Percentiles rank a stretch among this genome's conserved stretches.
These are phyloP conservation scores for Buddleja alternifolia DNA, from an alignment of 257 asterid genomes.

Conservation along the genomic window DNA sequence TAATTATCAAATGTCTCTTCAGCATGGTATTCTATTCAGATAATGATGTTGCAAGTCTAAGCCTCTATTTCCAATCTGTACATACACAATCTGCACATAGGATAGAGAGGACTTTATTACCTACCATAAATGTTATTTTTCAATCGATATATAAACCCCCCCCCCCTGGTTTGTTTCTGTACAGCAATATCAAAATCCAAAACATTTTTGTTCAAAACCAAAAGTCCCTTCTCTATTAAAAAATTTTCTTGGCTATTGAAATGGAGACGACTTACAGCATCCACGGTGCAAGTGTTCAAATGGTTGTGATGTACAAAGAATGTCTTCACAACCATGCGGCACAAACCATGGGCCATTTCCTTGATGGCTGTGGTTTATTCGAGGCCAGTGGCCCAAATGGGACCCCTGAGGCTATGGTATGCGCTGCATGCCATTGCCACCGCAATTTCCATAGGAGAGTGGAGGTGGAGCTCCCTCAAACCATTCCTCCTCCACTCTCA, in stretches of 20 bases:
- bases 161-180: background rate
- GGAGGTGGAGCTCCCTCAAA: background rate
- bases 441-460: constrained; percentile 1
- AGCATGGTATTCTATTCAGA: too few species aligned
- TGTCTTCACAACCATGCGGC: constrained; percentile 17
- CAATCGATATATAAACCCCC: background rate
- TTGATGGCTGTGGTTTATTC: constrained; percentile 16
- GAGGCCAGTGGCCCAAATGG: background rate
- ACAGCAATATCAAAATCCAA: too few species aligned
- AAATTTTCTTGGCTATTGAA: background rate
- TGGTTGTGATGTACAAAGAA: constrained; percentile 9
- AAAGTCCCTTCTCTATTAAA: too few species aligned
- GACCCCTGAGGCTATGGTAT: background rate
- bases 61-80: background rate
- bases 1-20: background rate
- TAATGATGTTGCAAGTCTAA: too few species aligned
- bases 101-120: background rate
- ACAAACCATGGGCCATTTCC: background rate
- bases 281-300: background rate
- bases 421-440: constrained; percentile 15
- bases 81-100: background rate
- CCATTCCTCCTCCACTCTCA: background rate
- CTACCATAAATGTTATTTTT: background rate
- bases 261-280: background rate
- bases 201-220: too few species aligned